Percentiles rank a stretch among this genome's conserved stretches.
Evolutionary conservation across 192 early-diverging fungal species (phyloP).

Genomic region (Coemansia sp.): DNA sequence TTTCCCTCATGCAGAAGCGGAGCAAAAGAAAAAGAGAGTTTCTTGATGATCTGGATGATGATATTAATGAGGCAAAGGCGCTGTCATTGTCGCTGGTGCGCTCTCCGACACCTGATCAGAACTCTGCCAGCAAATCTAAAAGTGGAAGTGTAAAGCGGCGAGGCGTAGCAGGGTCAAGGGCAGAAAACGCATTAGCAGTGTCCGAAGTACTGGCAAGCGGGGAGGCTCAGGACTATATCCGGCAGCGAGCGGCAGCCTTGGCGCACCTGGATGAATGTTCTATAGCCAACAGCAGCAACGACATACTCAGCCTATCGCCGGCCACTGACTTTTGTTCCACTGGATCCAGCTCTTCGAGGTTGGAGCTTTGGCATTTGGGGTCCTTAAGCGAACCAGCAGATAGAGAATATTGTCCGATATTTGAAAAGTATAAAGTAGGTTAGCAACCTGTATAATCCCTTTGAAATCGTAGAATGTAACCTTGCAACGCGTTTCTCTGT

Average conservation of each 20-base stretch:
- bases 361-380: slow-evolving; percentile 26
- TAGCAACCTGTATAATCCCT: neutral
- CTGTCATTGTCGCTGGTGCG: slow-evolving; percentile 41
- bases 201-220: slow-evolving; percentile 38
- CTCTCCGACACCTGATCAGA: neutral
- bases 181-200: slow-evolving; percentile 6
- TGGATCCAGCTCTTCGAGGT: neutral
- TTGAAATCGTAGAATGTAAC: no score
- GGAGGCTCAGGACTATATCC: slow-evolving; percentile 44
- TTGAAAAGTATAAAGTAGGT: slow-evolving; percentile 34
- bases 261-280: slow-evolving; percentile 31
- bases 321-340: neutral
- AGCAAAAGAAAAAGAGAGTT: slow-evolving; percentile 25
- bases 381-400: slow-evolving; percentile 11
- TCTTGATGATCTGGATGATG: slow-evolving; percentile 42
- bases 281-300: neutral
- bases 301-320: neutral
- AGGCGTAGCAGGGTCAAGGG: slow-evolving; percentile 2
- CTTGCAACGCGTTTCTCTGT: no score
- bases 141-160: slow-evolving; percentile 12
- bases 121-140: neutral
- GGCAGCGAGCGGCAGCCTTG: slow-evolving; percentile 32
- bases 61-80: slow-evolving; percentile 46
- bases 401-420: slow-evolving; percentile 27
- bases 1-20: slow-evolving; percentile 8